Evolutionary conservation across 257 asterid species (phyloP), one percentile per base, ranked within the genome.

Genomic region (Prunella vulgaris): DNA sequence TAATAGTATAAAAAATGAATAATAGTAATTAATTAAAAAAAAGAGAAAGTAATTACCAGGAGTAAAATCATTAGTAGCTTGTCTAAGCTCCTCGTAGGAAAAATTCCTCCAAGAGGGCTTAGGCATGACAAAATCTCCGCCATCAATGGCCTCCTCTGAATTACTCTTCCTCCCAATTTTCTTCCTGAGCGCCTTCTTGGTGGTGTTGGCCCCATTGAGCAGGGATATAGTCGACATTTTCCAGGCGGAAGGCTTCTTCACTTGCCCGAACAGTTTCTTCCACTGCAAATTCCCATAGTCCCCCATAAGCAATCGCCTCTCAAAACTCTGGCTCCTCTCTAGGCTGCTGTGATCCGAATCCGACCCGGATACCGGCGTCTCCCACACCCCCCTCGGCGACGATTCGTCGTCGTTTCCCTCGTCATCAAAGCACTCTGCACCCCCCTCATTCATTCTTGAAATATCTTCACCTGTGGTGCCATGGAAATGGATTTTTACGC

Each of bases 21-120:
- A 10, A 9, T 2, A 12, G 1, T 0, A 1, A 4, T 2, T 14
- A 42, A 42, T 42, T 44, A 44, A 17, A 18, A 51, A 51, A 2
- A 2, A 44, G 10, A 15, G 18, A 12, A 60, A 4, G 14, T 10
- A 24, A 22, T 69, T 77, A 88, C 98, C 95, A 0, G 87, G 66
- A 61, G 78, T 76, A 40, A 93, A 93, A 76, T 78, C 66, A 66
- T 88, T 76, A 18, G 98, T 93, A 57, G 98, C 97, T 48, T 70
- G 83, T n/a, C 64, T 70, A 53, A 92, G 97, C 76, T 92, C 96
- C 2, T 82, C 78, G 18, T 56, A 77, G 64, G 49, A 76, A 51
- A 90, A 93, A 71, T 84, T 93, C 79, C 88, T 88, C 98, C 97
- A 90, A 5, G 98, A 84, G 0, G 96, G 96, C 53, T 90, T 93